Percentiles rank a stretch among this genome's conserved stretches.
Conservation (phyloP, 2,329 filamentous ascomycete genomes). For the Nothopassalora personata region DNA sequence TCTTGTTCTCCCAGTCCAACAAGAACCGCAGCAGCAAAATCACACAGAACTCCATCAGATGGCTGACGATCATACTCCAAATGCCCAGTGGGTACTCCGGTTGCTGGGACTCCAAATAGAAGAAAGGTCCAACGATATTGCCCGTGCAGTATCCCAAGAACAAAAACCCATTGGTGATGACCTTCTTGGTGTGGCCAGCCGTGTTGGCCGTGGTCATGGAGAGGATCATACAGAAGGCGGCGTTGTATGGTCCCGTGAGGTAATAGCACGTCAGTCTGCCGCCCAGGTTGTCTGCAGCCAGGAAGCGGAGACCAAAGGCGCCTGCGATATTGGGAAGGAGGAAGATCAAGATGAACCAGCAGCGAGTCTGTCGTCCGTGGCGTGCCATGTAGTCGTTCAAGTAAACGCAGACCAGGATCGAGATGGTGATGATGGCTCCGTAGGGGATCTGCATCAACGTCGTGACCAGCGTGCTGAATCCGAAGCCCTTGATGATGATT, state of each 20-base stretch:
- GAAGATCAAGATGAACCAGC: constrained; percentile 51
- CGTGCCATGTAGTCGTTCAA: constrained; percentile 40
- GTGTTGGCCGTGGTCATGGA: constrained; percentile 49
- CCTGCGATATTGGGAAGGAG: constrained; percentile 57
- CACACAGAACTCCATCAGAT: constrained; percentile 48
- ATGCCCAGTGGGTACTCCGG: constrained; percentile 49
- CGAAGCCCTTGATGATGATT: constrained; percentile 54
- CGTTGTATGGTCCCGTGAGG: constrained; percentile 48
- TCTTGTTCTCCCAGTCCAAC: constrained; percentile 47
- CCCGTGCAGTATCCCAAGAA: constrained; percentile 49
- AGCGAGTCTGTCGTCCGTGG: constrained; percentile 25
- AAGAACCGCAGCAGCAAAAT: constrained; percentile 44
- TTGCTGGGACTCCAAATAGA: constrained; percentile 53
- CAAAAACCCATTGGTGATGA: constrained; percentile 57
- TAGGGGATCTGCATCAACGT: constrained; percentile 7
- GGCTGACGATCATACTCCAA: constrained; percentile 53
- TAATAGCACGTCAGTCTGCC: constrained; percentile 56
- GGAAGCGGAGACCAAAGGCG: constrained; percentile 53
- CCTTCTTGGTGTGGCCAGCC: constrained; percentile 57
- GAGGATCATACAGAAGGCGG: constrained; percentile 49
- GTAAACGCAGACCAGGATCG: constrained; percentile 46
- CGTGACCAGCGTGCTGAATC: constrained; percentile 51
- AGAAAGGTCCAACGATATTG: constrained; percentile 58
- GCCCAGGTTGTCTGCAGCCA: constrained; percentile 46
- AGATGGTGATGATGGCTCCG: constrained; percentile 46